Conservation (phyloP, 2,329 filamentous ascomycete genomes). For the Lasiodiplodia gonubiensis region DNA sequence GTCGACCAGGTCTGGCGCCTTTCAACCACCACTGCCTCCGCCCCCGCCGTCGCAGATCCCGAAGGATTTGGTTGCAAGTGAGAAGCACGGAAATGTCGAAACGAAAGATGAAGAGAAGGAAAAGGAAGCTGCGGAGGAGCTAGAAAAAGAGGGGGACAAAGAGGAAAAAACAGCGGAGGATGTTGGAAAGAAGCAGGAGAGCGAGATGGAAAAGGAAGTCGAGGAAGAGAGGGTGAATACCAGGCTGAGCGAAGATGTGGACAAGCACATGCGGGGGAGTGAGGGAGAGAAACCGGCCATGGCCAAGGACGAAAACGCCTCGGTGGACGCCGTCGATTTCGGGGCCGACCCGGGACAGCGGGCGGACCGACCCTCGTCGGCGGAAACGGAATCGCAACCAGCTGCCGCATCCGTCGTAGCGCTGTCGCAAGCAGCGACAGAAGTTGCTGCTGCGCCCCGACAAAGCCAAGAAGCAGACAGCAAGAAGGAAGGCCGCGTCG, state of each 20-base stretch:
- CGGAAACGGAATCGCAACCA: not conserved
- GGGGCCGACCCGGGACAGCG: not conserved
- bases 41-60: not conserved
- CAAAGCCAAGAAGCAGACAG: conserved; percentile 1
- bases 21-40: not conserved
- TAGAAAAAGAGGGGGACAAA: not conserved
- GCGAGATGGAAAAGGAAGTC: not conserved
- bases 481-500: not conserved
- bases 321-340: conserved; percentile 14
- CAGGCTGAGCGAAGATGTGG: not conserved
- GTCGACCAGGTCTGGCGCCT: not conserved
- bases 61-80: not conserved
- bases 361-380: not conserved
- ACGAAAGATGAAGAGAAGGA: not conserved
- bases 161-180: not conserved
- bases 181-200: not conserved
- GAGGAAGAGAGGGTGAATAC: not conserved
- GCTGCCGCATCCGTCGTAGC: not conserved
- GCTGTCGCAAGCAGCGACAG: not conserved
- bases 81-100: not conserved
- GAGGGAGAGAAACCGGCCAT: not conserved
- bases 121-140: not conserved
- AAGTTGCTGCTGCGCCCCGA: not conserved
- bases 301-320: not conserved
- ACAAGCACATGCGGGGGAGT: not conserved